Percentiles rank a stretch among this genome's conserved stretches.
phyloP scores from a whole-genome alignment of 129 eudicot genomes.

The Artemisia tridentata region DNA sequence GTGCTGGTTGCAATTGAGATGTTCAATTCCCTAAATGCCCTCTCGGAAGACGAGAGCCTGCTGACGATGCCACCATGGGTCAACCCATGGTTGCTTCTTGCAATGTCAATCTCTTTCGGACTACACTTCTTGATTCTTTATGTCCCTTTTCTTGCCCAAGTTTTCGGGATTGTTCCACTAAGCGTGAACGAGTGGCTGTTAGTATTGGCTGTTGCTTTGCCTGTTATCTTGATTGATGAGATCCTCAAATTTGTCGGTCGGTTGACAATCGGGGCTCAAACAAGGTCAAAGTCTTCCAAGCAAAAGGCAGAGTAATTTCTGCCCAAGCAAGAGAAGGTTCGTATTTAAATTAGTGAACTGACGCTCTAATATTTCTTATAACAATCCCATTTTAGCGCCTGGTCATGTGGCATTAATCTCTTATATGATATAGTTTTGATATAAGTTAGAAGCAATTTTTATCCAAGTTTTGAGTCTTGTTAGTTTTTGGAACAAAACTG shows the following conservation, averaged over 20 bases:
- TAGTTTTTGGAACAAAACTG: no score
- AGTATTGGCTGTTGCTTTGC: slow-evolving; percentile 74
- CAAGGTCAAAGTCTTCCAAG: slow-evolving; percentile 23
- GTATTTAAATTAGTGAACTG: no score
- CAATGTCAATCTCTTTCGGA: slow-evolving; percentile 80
- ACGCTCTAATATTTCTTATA: no score
- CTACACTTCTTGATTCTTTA: slow-evolving; percentile 79
- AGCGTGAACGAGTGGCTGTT: slow-evolving; percentile 83
- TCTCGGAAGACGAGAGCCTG: slow-evolving; percentile 81
- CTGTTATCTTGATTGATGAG: slow-evolving; percentile 89
- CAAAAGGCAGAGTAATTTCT: slow-evolving; percentile 38
- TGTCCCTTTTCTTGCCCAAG: slow-evolving; percentile 79
- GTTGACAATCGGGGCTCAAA: slow-evolving; percentile 33
- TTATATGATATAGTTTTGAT: no score
- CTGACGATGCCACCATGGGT: slow-evolving; percentile 94
- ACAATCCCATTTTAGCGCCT: no score
- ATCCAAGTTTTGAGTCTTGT: no score
- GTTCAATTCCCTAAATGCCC: slow-evolving; percentile 85
- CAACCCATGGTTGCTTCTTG: slow-evolving; percentile 81
- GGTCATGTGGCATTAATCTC: no score
- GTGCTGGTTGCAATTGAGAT: slow-evolving; percentile 85
- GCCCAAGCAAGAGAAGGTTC: not conserved
- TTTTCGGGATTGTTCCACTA: slow-evolving; percentile 74
- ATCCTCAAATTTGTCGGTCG: slow-evolving; percentile 81
- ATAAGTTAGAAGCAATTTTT: no score